phyloP scores from a whole-genome alignment of 148 eudicot species.

The Rhododendron griersonianum region DNA sequence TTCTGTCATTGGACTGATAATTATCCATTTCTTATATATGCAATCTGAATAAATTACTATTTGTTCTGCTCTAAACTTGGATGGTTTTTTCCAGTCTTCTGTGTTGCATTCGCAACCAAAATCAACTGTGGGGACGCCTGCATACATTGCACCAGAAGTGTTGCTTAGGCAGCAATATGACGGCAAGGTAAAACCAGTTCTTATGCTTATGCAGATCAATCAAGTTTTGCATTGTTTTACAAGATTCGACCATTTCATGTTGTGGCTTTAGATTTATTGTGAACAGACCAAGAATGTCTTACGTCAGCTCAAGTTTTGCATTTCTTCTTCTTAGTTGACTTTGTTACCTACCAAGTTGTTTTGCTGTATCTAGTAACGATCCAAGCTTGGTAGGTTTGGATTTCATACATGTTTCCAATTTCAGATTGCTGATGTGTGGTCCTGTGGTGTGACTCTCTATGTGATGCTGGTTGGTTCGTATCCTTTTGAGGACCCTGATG shows the following conservation, averaged over 20 bases:
- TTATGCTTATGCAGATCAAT: background rate
- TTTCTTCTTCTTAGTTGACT: background rate
- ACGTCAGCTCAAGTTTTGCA: background rate
- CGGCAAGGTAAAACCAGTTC: constrained; percentile 60
- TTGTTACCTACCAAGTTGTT: background rate
- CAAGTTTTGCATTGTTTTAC: background rate
- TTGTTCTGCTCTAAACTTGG: background rate
- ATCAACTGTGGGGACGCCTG: constrained; percentile 95
- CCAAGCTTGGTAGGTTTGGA: background rate
- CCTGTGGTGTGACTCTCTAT: constrained; percentile 90
- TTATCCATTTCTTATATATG: background rate
- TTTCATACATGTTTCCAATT: constrained; percentile 9
- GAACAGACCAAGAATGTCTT: background rate
- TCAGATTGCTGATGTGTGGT: constrained; percentile 99
- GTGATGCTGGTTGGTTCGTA: constrained; percentile 91
- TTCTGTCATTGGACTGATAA: background rate
- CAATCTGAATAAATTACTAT: background rate
- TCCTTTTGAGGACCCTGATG: constrained; percentile 93
- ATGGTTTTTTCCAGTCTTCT: constrained; percentile 55
- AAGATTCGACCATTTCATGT: background rate
- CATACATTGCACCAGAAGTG: constrained; percentile 95
- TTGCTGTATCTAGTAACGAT: background rate
- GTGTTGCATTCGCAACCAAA: constrained; percentile 93
- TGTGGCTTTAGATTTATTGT: background rate
- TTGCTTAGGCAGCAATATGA: constrained; percentile 80